These are phyloP conservation scores for Trametes coccinea DNA, from an alignment of 768 basidiomycete genomes.

Conservation along the genomic window DNA sequence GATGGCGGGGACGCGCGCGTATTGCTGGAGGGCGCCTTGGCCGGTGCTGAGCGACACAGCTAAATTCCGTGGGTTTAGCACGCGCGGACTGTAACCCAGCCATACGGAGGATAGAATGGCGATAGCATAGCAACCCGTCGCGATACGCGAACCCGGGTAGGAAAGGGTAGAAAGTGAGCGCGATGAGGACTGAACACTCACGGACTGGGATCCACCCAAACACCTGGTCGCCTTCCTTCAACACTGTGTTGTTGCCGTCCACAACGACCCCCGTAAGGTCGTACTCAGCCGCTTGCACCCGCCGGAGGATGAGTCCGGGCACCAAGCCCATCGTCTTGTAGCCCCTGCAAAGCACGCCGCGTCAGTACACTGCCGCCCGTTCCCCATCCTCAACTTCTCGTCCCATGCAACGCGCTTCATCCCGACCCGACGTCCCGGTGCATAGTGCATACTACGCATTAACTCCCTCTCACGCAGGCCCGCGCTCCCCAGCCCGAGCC, in stretches of 20 bases:
- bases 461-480: too few relatives aligned
- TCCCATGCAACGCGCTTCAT: too few relatives aligned
- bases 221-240: conserved; percentile 61
- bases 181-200: conserved; percentile 25
- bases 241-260: conserved; percentile 51
- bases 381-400: too few relatives aligned
- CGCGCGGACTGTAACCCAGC: conserved; percentile 10
- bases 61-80: conserved; percentile 2
- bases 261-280: conserved; percentile 68
- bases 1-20: conserved; percentile 46
- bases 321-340: conserved; percentile 55
- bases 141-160: not conserved
- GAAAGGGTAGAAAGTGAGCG: not conserved
- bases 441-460: too few relatives aligned
- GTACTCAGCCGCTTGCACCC: conserved; percentile 56
- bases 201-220: conserved; percentile 53
- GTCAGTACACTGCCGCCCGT: too few relatives aligned
- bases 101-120: not conserved
- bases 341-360: conserved; percentile 39
- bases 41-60: conserved; percentile 35
- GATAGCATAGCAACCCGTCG: not conserved
- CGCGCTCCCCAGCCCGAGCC: too few relatives aligned
- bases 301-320: conserved; percentile 47
- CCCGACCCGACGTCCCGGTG: too few relatives aligned
- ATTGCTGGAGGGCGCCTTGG: conserved; percentile 62